Conservation (phyloP, 306 rosid species). For the Quercus cerris region DNA sequence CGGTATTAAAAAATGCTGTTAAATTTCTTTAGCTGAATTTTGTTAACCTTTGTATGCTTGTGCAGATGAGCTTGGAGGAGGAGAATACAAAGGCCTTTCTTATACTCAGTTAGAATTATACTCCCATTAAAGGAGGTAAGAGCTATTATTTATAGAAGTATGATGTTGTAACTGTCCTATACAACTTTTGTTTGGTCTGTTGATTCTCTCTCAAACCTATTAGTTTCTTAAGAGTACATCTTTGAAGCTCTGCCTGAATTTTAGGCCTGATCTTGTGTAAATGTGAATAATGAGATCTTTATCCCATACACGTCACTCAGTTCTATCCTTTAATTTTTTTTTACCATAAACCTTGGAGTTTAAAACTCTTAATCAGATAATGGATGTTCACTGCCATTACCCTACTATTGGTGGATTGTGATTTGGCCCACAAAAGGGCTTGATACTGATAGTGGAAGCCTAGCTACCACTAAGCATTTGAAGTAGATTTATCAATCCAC, state of each 20-base stretch:
- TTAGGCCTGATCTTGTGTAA: no score
- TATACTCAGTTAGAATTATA: constrained; percentile 41
- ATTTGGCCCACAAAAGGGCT: no score
- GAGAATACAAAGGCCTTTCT: constrained; percentile 67
- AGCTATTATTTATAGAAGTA: background rate
- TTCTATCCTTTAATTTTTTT: no score
- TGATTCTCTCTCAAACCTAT: no score
- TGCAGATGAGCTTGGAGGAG: constrained; percentile 64
- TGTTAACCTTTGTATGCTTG: constrained; percentile 12
- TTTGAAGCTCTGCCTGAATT: no score
- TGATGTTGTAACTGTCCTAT: background rate
- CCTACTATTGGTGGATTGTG: background rate
- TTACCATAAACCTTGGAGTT: background rate
- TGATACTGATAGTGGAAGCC: no score
- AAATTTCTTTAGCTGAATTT: background rate
- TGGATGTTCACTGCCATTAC: background rate
- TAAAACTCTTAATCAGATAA: background rate
- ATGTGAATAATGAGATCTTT: no score
- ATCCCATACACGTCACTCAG: no score
- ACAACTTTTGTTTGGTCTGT: background rate
- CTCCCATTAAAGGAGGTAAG: constrained; percentile 80
- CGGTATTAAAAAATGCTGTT: background rate
- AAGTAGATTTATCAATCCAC: no score
- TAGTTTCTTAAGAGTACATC: no score
- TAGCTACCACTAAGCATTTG: no score